Base-by-base conservation (phyloP, 768 basidiomycete genomes). In the Termitomyces sp. region DNA sequence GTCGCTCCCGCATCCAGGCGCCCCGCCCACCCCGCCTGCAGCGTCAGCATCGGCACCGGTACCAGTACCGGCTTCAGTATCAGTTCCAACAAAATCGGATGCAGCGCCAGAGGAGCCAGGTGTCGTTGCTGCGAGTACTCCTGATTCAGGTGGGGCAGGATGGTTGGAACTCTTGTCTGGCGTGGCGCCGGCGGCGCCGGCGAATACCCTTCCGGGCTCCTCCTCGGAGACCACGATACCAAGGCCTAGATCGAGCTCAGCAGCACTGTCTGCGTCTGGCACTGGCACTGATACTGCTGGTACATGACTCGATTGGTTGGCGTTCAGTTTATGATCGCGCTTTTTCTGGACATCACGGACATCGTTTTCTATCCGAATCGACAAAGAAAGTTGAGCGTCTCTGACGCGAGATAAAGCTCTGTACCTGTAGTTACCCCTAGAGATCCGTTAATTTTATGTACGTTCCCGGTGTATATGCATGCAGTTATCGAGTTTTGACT, bases 101-200 rank as follows among this genome's bases (percentile, higher is more conserved):
- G 23, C 43, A 12, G 34, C 37, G 10, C 19, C 19, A 3, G 57
- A 53, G n/a, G 44, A 40, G 12, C 51, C 47, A 11, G 57, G 58
- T 5, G 35, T 16, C 4, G 37, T 3, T 19, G 37, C 25, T 9
- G 16, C 47, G 5, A 19, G 16, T 47, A 6, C 38, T 2, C 14
- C 46, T 5, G 58, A 59, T 7, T 29, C 49, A 8, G 47, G 34
- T 3, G 46, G 42, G 8, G 40, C 51, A 1, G 59, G 59, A 23
- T 61, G 59, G 59, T 12, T 61, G 34, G 59, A 61, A 16, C 56
- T 61, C 3, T 51, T 61, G 47, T 61, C 59, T 27, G 55, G 34
- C 0, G 10, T 42, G 19, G 45, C 44, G 19, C 57, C 57, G 11
- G 29, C 27, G 11, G 32, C 47, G 11, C n/a, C 32, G 21, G 19